Percentiles rank a stretch among this genome's conserved stretches.
Evolutionary conservation across 371 early-diverging fungal species (phyloP).

Genomic region (Blyttiomyces sp.): DNA sequence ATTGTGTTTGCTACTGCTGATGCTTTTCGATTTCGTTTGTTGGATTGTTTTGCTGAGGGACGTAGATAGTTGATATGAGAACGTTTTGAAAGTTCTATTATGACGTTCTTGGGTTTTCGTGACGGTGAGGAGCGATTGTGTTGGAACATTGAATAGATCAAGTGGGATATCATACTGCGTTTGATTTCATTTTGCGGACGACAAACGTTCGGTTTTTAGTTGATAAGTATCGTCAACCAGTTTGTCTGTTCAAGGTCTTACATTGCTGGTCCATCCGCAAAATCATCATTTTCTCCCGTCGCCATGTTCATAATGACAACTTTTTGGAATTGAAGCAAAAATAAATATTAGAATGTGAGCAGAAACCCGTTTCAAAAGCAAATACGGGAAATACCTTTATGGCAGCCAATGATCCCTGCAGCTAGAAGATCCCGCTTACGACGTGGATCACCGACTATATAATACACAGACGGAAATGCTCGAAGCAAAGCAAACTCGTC

Average conservation of each 20-base stretch:
- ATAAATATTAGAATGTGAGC: not conserved
- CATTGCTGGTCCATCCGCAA: constrained; percentile 32
- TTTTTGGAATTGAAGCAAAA: not conserved
- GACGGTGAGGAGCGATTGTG: constrained; percentile 5
- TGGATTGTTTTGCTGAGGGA: constrained; percentile 21
- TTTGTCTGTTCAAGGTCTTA: too few relatives aligned
- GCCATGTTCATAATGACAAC: constrained; percentile 35
- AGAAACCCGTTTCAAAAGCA: not conserved
- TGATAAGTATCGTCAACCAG: too few relatives aligned
- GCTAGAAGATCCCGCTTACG: constrained; percentile 23
- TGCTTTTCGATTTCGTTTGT: not conserved
- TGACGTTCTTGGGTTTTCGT: constrained; percentile 20
- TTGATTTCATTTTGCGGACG: too few relatives aligned
- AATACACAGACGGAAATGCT: constrained; percentile 35
- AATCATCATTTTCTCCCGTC: constrained; percentile 16
- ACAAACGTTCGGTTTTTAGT: too few relatives aligned
- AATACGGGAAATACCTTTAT: constrained; percentile 5
- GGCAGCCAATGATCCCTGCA: constrained; percentile 27
- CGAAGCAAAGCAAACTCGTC: constrained; percentile 28
- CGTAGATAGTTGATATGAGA: constrained; percentile 38
- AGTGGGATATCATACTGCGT: constrained; percentile 37
- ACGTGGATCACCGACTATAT: constrained; percentile 39
- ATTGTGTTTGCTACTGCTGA: not conserved
- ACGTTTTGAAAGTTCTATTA: constrained; percentile 33
- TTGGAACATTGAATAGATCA: constrained; percentile 37